phyloP scores from a whole-genome alignment of 768 basidiomycete species.

The Boletus vinaceobasis region DNA sequence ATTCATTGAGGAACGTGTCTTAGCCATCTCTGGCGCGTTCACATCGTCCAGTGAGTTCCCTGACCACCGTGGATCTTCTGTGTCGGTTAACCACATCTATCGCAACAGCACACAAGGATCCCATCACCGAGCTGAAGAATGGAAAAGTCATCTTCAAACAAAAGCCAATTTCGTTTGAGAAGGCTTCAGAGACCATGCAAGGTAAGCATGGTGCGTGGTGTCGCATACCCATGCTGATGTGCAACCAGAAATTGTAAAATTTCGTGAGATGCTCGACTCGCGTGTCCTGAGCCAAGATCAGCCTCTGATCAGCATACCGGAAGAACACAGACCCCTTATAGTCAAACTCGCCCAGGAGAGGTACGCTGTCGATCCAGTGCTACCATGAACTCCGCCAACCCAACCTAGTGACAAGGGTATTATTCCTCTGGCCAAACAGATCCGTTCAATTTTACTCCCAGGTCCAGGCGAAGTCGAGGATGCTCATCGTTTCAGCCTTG shows the following conservation, averaged over 20 bases:
- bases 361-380: constrained; percentile 36
- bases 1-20: background rate
- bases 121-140: constrained; percentile 66
- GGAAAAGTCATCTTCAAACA: constrained; percentile 76
- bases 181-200: constrained; percentile 78
- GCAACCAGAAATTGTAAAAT: constrained; percentile 65
- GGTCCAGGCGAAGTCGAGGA: constrained; percentile 54
- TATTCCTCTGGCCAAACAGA: constrained; percentile 57
- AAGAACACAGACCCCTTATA: constrained; percentile 68
- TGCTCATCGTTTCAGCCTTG: constrained; percentile 30
- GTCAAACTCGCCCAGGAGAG: constrained; percentile 86
- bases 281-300: constrained; percentile 44
- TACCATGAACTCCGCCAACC: constrained; percentile 8
- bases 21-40: constrained; percentile 13
- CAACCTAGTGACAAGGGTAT: constrained; percentile 67
- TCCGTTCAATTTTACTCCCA: constrained; percentile 68
- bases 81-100: background rate
- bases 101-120: constrained; percentile 38
- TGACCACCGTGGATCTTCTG: background rate
- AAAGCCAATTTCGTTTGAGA: constrained; percentile 70
- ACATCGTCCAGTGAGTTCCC: constrained; percentile 16
- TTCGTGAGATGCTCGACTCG: constrained; percentile 67
- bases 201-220: constrained; percentile 40
- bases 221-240: background rate
- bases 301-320: constrained; percentile 58